Percentiles rank a stretch among this genome's conserved stretches.
phyloP scores from a whole-genome alignment of 2,329 filamentous ascomycete genomes.

The Hymenoscyphus infarciens region DNA sequence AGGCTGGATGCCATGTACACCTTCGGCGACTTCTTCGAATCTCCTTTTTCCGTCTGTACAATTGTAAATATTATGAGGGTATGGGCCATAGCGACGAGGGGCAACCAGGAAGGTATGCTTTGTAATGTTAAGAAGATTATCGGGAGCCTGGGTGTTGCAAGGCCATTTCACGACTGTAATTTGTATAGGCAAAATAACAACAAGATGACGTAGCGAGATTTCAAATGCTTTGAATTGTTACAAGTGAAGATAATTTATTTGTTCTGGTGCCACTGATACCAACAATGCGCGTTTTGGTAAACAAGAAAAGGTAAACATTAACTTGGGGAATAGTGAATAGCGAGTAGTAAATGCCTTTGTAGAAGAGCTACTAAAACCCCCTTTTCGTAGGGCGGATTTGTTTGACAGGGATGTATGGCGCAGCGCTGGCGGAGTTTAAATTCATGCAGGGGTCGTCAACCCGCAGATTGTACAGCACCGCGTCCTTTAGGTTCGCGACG shows the following conservation, averaged over 20 bases:
- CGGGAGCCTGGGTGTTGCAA: neutral
- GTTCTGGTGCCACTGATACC: neutral
- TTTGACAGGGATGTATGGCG: neutral
- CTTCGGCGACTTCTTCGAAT: constrained; percentile 25
- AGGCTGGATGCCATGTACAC: constrained; percentile 23
- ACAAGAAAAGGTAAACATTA: neutral
- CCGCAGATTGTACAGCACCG: constrained; percentile 9
- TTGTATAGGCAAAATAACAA: neutral
- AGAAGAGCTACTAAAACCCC: too few relatives aligned
- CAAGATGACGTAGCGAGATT: constrained; percentile 4
- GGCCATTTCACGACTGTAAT: neutral
- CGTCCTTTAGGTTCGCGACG: constrained; percentile 7
- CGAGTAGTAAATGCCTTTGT: too few relatives aligned
- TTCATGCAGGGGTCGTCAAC: constrained; percentile 13
- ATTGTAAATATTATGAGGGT: constrained; percentile 31
- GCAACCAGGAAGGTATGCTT: constrained; percentile 11
- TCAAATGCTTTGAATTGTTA: neutral
- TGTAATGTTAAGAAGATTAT: constrained; percentile 20
- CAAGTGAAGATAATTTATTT: neutral
- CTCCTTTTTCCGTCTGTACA: constrained; percentile 28
- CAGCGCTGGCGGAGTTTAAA: neutral
- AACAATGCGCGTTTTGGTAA: neutral
- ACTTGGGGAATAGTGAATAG: too few relatives aligned
- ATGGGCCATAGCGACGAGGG: constrained; percentile 18
- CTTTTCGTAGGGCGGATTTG: neutral